These are phyloP conservation scores for Sclerotinia spermophila DNA, from an alignment of 2,329 filamentous ascomycete species.

Conservation along the genomic window DNA sequence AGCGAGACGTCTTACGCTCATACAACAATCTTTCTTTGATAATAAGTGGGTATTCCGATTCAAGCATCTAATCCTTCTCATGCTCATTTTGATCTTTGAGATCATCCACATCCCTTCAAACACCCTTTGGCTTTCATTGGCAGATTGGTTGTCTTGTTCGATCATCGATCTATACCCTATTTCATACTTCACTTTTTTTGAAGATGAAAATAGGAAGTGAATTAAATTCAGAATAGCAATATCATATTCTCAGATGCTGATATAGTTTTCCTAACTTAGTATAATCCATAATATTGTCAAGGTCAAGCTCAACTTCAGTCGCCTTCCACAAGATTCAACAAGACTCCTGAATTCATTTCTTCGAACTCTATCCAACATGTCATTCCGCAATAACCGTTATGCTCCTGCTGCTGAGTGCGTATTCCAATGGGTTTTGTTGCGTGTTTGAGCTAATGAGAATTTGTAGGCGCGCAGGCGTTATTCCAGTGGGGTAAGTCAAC, in stretches of 20 bases:
- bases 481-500: constrained; percentile 3
- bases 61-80: background rate
- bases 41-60: background rate
- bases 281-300: background rate
- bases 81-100: background rate
- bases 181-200: background rate
- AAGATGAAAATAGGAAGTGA: too few species aligned
- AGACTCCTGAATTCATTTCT: background rate
- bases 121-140: too few species aligned
- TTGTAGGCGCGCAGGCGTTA: background rate
- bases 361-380: background rate
- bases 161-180: too few species aligned
- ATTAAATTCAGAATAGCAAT: background rate
- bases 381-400: background rate
- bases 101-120: background rate
- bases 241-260: background rate
- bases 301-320: background rate
- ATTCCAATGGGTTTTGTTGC: background rate
- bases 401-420: background rate
- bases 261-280: background rate
- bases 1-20: background rate
- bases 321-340: background rate
- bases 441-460: background rate
- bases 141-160: background rate
- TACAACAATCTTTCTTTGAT: too few species aligned